These are phyloP conservation scores for Delonix regia DNA, from an alignment of 306 rosid genomes.

Conservation along the genomic window DNA sequence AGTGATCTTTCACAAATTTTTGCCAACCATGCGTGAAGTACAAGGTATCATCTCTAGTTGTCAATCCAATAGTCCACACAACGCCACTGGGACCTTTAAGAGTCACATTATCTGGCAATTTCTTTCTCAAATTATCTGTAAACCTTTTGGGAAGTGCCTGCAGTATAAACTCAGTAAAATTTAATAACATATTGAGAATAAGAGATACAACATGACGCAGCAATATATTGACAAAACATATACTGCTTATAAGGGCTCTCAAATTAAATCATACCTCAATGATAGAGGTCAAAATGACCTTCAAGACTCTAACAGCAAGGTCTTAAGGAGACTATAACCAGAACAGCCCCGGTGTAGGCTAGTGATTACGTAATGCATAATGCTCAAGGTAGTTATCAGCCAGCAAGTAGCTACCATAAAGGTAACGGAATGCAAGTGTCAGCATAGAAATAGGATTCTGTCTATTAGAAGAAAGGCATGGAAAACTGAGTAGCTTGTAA, in stretches of 20 bases:
- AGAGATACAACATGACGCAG: background rate
- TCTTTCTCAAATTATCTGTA: constrained; percentile 50
- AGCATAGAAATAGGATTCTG: background rate
- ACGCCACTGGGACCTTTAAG: constrained; percentile 72
- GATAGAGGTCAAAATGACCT: background rate
- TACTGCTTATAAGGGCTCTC: background rate
- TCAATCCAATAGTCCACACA: constrained; percentile 57
- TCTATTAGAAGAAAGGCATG: background rate
- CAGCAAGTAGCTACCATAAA: background rate
- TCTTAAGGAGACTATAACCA: background rate
- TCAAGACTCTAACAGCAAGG: background rate
- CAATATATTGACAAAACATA: background rate
- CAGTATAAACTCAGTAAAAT: constrained; percentile 25
- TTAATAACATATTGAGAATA: background rate
- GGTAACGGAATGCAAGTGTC: background rate
- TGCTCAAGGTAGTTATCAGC: background rate
- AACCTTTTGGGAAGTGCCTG: constrained; percentile 73
- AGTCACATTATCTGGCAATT: constrained; percentile 55
- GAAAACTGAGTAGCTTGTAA: background rate
- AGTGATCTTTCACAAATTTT: constrained; percentile 59
- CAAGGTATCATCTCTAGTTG: constrained; percentile 39
- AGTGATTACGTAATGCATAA: background rate
- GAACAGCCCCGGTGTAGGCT: background rate
- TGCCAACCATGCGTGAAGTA: constrained; percentile 64
- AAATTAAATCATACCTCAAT: background rate